Evolutionary conservation across 2,329 filamentous ascomycete species (phyloP), one percentile per base, ranked within the genome.

Genomic region (Calonectria leucothoes): DNA sequence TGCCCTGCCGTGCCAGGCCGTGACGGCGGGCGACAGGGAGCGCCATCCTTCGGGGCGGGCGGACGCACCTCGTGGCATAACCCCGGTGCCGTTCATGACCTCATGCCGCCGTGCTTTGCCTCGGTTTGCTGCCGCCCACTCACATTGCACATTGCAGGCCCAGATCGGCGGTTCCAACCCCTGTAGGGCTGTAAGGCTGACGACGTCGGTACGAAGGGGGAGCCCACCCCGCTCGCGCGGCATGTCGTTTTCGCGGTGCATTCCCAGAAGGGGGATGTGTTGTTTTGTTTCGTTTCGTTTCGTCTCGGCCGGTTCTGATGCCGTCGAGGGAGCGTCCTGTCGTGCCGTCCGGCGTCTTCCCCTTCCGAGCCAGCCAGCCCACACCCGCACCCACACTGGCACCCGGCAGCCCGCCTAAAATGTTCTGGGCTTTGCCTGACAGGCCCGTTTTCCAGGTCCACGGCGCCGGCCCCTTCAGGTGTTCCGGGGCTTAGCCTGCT

Each of bases 111-210:
- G 45, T 66, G 42, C 11, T 33, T 35, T 66, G 63, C 27, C 29
- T 33, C 35, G 63, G 33, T 35, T 20, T 66, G 63, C 33, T 14
- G 42, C 8, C 42, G 15, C 23, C 29, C 63, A 66, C 42, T 48
- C 42, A 49, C 63, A 51, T 35, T 49, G 27, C 61, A 49, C 42
- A 33, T 12, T 66, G 63, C 25, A 31, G 63, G 42, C 63, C 63
- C 64, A 52, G 64, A 66, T 51, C 64, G 48, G 48, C 48, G 48
- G 64, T 66, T 66, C 39, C 29, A 52, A 49, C 72, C 69, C 73
- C 33, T 59, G 70, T 80, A 80, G 77, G 78, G 78, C 78, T 80
- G 77, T 80, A 80, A 79, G 78, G 78, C 78, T 80, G 78, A 79
- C 77, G 48, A 35, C 33, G 29, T n/a, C n/a, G n/a, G n/a, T 66